Base-by-base conservation (phyloP, 352 stramenopile species). In the Pythium aphanidermatum region DNA sequence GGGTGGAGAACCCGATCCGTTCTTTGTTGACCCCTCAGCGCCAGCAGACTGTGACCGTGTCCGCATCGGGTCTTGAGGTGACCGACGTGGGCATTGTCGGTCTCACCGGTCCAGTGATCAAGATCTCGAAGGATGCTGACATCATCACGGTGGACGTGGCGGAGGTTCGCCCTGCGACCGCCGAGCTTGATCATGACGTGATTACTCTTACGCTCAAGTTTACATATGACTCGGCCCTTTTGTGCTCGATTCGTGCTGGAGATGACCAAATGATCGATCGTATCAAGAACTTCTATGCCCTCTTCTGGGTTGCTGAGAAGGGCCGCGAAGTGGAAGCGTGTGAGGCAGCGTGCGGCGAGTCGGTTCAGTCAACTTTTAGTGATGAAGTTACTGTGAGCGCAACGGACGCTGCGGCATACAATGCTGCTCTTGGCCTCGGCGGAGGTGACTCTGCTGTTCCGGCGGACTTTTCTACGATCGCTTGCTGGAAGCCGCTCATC, bases 401-500 rank as follows among this genome's bases (percentile, higher is more conserved):
- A 19, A 41, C 72, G 9, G 76, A 91, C 47, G 68, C 86, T 40
- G 42, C 60, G 17, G 56, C 63, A 5, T 93, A 92, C 58, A 77
- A 82, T 35, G 51, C 60, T 24, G 63, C 79, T 8, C 51, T 93
- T 16, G 61, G 65, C 27, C 54, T 92, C 7, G 33, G 27, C 17
- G 51, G 37, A 17, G 54, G 55, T 5, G 65, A 63, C 17, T 38
- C 26, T 0, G 64, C 59, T 3, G 74, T 70, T 12, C 79, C 82
- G 1, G 63, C 70, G 4, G 84, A 94, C 30, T 92, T 92, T 37
- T 73, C 69, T 23, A 92, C 78, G 8, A 79, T 94, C 38, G 78
- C 74, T 12, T 76, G 64, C 41, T 95, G 84, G 80, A 77, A 81
- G 33, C 65, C 80, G 26, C 52, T 95, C 19, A 92, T 93, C 35